Percentiles rank a stretch among this genome's conserved stretches.
Evolutionary conservation across 2,329 filamentous ascomycete species (phyloP).

Genomic region (Cyphellophora attinorum): DNA sequence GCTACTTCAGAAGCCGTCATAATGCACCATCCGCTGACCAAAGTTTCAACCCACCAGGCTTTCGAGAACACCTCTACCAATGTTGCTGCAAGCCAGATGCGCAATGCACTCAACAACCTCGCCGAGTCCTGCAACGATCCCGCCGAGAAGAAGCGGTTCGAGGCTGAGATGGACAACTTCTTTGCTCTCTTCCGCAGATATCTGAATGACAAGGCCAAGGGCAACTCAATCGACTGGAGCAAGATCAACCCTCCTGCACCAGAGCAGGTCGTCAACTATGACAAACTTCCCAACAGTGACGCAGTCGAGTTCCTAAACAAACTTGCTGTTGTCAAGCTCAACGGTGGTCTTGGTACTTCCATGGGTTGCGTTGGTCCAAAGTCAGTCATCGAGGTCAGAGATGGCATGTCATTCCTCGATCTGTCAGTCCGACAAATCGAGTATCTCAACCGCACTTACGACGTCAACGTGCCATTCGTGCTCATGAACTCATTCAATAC

Average conservation of each 20-base stretch:
- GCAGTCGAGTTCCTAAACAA: conserved; percentile 94
- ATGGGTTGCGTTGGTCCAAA: conserved; percentile 99
- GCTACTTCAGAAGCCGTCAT: no score
- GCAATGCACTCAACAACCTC: conserved; percentile 89
- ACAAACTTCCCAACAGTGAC: conserved; percentile 77
- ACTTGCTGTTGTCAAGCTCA: conserved; percentile 96
- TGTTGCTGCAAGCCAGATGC: conserved; percentile 97
- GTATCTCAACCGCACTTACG: conserved; percentile 96
- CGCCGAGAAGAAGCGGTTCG: conserved; percentile 68
- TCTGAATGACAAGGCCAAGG: conserved; percentile 97
- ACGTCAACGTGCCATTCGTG: conserved; percentile 93
- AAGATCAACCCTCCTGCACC: conserved; percentile 89
- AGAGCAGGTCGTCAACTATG: conserved; percentile 91
- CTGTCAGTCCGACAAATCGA: conserved; percentile 98
- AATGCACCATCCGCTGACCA: conserved; percentile 7
- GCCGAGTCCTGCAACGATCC: conserved; percentile 81
- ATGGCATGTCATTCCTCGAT: conserved; percentile 99
- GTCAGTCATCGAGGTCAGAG: conserved; percentile 98
- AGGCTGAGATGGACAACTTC: conserved; percentile 99
- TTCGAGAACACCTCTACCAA: conserved; percentile 99
- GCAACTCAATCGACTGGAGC: conserved; percentile 91
- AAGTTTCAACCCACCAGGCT: conserved; percentile 52
- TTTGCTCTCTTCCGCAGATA: conserved; percentile 97
- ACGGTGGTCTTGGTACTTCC: conserved; percentile 96
- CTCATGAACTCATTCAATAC: conserved; percentile 99